phyloP scores from a whole-genome alignment of 768 basidiomycete genomes.

The Agaricus blazei region DNA sequence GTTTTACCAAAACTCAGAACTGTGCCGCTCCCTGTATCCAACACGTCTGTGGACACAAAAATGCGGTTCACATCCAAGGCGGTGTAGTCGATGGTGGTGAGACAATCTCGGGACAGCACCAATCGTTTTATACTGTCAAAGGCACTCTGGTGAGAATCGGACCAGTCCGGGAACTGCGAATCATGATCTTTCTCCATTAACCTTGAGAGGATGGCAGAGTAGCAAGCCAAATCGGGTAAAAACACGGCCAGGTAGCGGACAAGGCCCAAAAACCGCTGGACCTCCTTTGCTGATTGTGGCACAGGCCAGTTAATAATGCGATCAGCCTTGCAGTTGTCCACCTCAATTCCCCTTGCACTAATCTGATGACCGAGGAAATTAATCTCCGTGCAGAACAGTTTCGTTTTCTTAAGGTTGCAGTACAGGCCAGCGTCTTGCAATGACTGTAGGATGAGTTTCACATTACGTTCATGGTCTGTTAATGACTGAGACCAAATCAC shows the following conservation, averaged over 20 bases:
- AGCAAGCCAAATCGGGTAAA: constrained; percentile 6
- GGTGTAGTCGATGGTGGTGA: constrained; percentile 8
- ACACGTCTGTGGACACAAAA: constrained; percentile 27
- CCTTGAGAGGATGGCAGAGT: background rate
- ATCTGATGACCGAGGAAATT: constrained; percentile 30
- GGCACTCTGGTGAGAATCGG: constrained; percentile 16
- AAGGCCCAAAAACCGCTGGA: constrained; percentile 9
- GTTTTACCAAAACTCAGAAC: constrained; percentile 23
- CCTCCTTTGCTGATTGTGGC: constrained; percentile 2
- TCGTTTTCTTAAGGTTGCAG: constrained; percentile 13
- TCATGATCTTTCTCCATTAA: constrained; percentile 1
- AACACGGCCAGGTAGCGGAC: constrained; percentile 10
- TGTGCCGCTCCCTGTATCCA: constrained; percentile 20
- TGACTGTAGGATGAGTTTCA: constrained; percentile 10
- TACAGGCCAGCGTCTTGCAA: background rate
- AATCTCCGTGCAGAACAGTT: constrained; percentile 17
- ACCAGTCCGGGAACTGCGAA: constrained; percentile 6
- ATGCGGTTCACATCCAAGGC: constrained; percentile 20
- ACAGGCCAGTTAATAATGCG: constrained; percentile 23
- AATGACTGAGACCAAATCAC: constrained; percentile 18
- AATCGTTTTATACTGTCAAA: constrained; percentile 13
- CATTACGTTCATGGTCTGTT: constrained; percentile 11
- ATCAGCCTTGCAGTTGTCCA: constrained; percentile 15
- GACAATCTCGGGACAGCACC: constrained; percentile 9
- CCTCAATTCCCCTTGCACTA: constrained; percentile 23